Percentiles rank a stretch among this genome's conserved stretches.
These are phyloP conservation scores for Moricandia arvensis DNA, from an alignment of 345 rosid genomes.

Conservation along the genomic window DNA sequence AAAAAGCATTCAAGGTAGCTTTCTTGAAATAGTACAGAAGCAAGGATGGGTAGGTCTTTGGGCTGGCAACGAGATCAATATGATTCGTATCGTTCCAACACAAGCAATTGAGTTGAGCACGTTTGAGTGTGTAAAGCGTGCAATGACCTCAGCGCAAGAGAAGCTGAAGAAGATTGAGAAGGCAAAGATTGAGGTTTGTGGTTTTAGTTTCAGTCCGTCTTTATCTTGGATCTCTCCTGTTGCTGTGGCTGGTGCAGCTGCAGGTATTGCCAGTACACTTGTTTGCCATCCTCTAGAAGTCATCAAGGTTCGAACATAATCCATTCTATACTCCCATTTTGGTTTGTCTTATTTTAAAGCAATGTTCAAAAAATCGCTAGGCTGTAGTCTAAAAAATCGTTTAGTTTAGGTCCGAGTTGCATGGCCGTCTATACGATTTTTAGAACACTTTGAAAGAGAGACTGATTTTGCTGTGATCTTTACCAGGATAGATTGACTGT, in stretches of 20 bases:
- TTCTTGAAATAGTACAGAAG: conserved; percentile 75
- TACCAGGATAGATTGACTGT: conserved; percentile 93
- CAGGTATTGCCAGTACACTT: conserved; percentile 86
- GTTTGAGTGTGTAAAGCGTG: conserved; percentile 87
- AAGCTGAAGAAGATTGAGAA: conserved; percentile 53
- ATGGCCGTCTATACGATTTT: too few species aligned
- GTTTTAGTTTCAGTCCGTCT: conserved; percentile 54
- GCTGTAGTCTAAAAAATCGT: too few species aligned
- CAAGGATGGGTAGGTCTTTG: conserved; percentile 98
- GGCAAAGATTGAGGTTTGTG: conserved; percentile 63
- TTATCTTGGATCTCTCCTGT: conserved; percentile 89
- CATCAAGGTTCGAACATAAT: conserved; percentile 58
- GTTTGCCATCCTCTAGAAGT: conserved; percentile 99
- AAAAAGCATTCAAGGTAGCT: conserved; percentile 82
- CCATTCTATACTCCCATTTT: not conserved
- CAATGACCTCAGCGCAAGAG: conserved; percentile 69
- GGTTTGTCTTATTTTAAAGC: too few species aligned
- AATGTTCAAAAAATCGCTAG: too few species aligned
- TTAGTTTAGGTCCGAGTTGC: too few species aligned
- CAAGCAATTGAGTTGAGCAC: conserved; percentile 97
- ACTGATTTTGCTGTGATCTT: conserved; percentile 25
- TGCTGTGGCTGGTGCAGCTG: conserved; percentile 97
- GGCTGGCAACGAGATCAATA: conserved; percentile 96
- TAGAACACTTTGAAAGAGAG: not conserved
- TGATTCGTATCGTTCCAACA: conserved; percentile 91